Percentiles rank a stretch among this genome's conserved stretches.
These are phyloP conservation scores for Tetrahymena malaccensis DNA, from an alignment of 73 alveolate genomes.

Conservation along the genomic window DNA sequence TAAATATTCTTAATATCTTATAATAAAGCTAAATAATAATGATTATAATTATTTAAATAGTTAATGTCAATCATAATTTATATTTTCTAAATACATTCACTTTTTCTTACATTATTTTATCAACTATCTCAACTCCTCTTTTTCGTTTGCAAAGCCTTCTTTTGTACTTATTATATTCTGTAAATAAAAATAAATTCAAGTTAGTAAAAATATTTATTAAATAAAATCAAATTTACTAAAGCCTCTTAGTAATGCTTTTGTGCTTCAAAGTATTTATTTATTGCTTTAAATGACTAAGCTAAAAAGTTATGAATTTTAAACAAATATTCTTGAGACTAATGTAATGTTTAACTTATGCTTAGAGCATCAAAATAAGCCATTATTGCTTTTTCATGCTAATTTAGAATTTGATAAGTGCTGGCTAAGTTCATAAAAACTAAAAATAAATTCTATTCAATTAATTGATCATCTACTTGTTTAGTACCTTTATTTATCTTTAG, in stretches of 20 bases:
- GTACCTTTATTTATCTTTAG: background rate
- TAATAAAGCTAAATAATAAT: too few species aligned
- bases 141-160: background rate
- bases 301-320: background rate
- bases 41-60: too few species aligned
- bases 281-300: background rate
- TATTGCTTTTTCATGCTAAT: background rate
- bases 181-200: background rate
- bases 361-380: background rate
- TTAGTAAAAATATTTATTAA: background rate
- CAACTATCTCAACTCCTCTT: background rate
- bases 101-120: background rate
- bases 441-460: background rate
- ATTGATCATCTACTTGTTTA: background rate
- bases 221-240: background rate
- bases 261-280: background rate
- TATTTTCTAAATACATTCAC: background rate
- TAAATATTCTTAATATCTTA: too few species aligned
- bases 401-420: background rate
- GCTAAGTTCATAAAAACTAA: background rate
- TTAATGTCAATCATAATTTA: too few species aligned
- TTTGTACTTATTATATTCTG: background rate
- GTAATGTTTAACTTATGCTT: background rate
- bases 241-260: background rate
- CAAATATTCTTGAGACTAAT: background rate